Percentiles rank a stretch among this genome's conserved stretches.
Conservation (phyloP, 495 filamentous ascomycete species). For the Lasiosphaeria miniovina region DNA sequence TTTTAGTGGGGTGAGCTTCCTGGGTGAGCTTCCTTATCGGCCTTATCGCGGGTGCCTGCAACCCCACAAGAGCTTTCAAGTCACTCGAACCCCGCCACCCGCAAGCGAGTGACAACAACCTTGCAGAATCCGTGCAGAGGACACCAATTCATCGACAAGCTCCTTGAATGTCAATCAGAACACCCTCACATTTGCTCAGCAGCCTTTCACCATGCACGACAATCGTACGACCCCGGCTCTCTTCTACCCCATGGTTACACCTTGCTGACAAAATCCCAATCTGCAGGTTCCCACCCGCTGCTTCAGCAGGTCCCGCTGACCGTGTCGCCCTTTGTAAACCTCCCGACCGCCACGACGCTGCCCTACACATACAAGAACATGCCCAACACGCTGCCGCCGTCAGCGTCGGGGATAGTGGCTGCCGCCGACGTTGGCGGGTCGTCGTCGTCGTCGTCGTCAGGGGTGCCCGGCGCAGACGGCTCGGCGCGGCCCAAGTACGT, state of each 20-base stretch:
- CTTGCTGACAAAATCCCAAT: conserved; percentile 7
- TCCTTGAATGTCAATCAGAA: background rate
- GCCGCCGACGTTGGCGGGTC: conserved; percentile 19
- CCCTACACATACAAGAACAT: conserved; percentile 94
- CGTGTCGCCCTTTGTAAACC: conserved; percentile 89
- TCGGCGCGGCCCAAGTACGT: conserved; percentile 61
- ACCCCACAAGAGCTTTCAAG: background rate
- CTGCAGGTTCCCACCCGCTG: conserved; percentile 73
- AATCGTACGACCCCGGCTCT: conserved; percentile 35
- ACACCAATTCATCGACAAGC: too few species aligned
- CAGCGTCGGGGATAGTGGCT: conserved; percentile 55
- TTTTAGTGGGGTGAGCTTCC: conserved; percentile 22
- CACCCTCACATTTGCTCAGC: background rate
- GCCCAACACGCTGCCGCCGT: conserved; percentile 78
- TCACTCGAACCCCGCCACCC: background rate
- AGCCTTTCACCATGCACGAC: conserved; percentile 40
- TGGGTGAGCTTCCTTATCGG: conserved; percentile 24
- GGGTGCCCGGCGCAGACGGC: background rate
- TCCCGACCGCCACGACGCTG: conserved; percentile 84
- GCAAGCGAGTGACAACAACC: background rate
- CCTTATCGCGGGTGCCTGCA: conserved; percentile 15
- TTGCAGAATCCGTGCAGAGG: background rate
- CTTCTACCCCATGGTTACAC: background rate
- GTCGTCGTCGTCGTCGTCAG: conserved; percentile 36
- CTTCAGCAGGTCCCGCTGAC: conserved; percentile 90